These are phyloP conservation scores for Claviceps pusilla DNA, from an alignment of 2,329 filamentous ascomycete genomes.

Conservation along the genomic window DNA sequence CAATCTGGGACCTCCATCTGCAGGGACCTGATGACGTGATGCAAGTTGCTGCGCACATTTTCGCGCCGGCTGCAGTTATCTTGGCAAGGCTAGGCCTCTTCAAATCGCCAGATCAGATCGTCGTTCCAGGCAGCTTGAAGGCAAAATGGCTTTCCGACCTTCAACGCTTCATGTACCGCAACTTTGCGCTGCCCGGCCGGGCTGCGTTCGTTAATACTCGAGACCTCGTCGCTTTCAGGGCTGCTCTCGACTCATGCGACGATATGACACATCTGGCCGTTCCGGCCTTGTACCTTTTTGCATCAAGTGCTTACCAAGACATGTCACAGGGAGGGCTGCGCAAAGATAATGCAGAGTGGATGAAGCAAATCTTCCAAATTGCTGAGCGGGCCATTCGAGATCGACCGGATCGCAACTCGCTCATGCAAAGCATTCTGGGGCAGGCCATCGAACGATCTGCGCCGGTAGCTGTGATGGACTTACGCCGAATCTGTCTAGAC, in stretches of 20 bases:
- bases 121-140: constrained; percentile 9
- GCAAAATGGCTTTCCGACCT: constrained; percentile 31
- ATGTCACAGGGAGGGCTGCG: constrained; percentile 15
- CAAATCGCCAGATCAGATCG: constrained; percentile 6
- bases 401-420: constrained; percentile 12
- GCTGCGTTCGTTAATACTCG: constrained; percentile 29
- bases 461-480: constrained; percentile 23
- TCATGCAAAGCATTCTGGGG: constrained; percentile 18
- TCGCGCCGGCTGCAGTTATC: constrained; percentile 22
- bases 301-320: constrained; percentile 14
- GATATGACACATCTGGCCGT: constrained; percentile 22
- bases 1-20: constrained; percentile 40
- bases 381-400: constrained; percentile 15
- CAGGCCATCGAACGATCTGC: constrained; percentile 17
- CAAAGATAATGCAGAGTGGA: constrained; percentile 23
- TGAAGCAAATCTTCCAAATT: constrained; percentile 20
- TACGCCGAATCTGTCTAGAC: constrained; percentile 27
- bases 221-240: constrained; percentile 25
- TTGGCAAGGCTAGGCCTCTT: constrained; percentile 25
- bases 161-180: constrained; percentile 33
- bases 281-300: constrained; percentile 31
- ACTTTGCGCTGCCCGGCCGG: constrained; percentile 36
- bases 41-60: constrained; percentile 34
- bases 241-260: constrained; percentile 25
- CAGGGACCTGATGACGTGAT: constrained; percentile 31